Percentiles rank a stretch among this genome's conserved stretches.
Conservation (phyloP, 148 eudicot species). For the Silene conica region DNA sequence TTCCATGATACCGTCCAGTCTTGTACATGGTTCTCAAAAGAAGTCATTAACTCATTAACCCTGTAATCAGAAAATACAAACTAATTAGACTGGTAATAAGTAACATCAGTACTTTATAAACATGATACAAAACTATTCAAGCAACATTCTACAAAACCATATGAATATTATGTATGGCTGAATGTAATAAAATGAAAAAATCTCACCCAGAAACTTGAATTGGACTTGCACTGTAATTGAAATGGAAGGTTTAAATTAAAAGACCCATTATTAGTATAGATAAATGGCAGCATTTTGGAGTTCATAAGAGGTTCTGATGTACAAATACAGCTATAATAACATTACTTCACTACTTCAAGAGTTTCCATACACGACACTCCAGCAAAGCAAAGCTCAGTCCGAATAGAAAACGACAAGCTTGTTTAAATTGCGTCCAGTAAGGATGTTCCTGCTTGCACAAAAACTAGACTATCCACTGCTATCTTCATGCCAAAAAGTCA, state of each 20-base stretch:
- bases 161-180: neutral
- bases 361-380: neutral
- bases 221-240: too few relatives aligned
- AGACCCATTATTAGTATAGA: too few relatives aligned
- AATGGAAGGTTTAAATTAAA: too few relatives aligned
- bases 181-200: too few relatives aligned
- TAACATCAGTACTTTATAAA: neutral
- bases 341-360: too few relatives aligned
- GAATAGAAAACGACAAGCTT: slow-evolving; percentile 69
- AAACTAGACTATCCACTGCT: slow-evolving; percentile 39
- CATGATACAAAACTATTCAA: neutral
- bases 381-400: slow-evolving; percentile 34
- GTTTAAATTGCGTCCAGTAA: slow-evolving; percentile 57
- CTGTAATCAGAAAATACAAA: neutral
- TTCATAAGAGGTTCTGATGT: too few relatives aligned
- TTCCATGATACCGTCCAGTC: neutral
- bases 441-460: slow-evolving; percentile 90
- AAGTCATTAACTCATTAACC: neutral
- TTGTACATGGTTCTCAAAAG: neutral
- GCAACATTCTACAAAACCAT: neutral
- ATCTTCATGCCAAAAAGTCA: neutral
- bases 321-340: too few relatives aligned
- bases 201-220: too few relatives aligned
- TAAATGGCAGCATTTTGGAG: too few relatives aligned
- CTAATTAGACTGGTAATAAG: neutral